Conservation (phyloP, 306 rosid genomes). For the Vachellia collinsii region DNA sequence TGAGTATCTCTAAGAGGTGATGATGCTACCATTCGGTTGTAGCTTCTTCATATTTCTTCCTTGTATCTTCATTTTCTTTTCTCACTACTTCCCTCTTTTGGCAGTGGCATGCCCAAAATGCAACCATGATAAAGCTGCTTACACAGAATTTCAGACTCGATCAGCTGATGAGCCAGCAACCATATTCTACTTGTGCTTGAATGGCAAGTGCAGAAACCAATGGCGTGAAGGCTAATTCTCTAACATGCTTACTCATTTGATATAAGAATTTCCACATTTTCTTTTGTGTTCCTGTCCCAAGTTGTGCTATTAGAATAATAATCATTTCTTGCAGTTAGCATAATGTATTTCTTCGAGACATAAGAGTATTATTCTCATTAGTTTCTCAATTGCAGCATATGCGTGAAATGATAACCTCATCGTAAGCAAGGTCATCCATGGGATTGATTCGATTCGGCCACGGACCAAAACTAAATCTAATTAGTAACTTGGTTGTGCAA, state of each 20-base stretch:
- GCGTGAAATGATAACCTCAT: not conserved
- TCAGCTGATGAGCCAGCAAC: conserved; percentile 79
- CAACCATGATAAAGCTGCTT: conserved; percentile 52
- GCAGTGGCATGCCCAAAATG: conserved; percentile 64
- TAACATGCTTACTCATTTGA: not conserved
- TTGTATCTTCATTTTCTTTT: not conserved
- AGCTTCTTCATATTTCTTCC: not conserved
- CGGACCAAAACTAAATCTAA: not conserved
- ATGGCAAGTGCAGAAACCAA: conserved; percentile 43
- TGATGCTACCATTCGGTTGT: conserved; percentile 1
- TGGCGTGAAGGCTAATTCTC: conserved; percentile 52
- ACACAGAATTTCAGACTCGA: conserved; percentile 58
- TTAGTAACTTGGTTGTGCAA: not conserved
- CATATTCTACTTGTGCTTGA: conserved; percentile 60
- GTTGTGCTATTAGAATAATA: not conserved
- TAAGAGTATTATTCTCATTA: not conserved
- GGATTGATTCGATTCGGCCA: not conserved
- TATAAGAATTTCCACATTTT: not conserved
- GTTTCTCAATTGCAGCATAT: not conserved
- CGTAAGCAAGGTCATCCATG: not conserved
- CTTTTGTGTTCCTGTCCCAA: not conserved
- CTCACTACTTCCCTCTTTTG: conserved; percentile 6
- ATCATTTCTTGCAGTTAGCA: not conserved
- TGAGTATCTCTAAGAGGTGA: not conserved
- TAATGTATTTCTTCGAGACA: not conserved